Evolutionary conservation across 148 eudicot species (phyloP), one percentile per base, ranked within the genome.

Genomic region (Gaultheria prostrata): DNA sequence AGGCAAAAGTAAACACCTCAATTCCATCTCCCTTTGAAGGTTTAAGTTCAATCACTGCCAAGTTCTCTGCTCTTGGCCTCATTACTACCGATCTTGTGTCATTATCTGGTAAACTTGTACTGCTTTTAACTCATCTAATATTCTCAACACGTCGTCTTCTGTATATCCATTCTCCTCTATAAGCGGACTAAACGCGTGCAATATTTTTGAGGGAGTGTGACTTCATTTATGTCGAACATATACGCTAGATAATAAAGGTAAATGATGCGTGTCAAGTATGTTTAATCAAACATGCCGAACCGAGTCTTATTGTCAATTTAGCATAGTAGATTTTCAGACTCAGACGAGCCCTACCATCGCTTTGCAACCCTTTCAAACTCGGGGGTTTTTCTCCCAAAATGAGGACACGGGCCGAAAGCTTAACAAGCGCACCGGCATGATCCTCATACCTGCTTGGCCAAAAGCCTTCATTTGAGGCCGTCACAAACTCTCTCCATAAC

Each of bases 101-200:
- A 4, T 69, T 87, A 85, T 87, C 89, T 4, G 89, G 89, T 87
- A 87, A n/a, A n/a, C n/a, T 14, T 71, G 8, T 39, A 39, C 48
- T 33, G 6, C 4, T 10, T 14, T 67, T 50, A 50, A 50, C 54
- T 50, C 17, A 2, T 50, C 5, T 15, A 4, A 54, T 17, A 54
- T 17, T 20, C 57, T 17, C 18, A 54, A 54, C 21, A 17, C 20
- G 3, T 5, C 21, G 6, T 2, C 57, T 15, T 50, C 43, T 5
- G 43, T 39, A 14, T 51, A 51, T 3, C 56, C 56, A 51, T 15
- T 51, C 15, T 14, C 3, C 56, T 12, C 56, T 51, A 0, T 14
- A 51, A 2, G 56, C 14, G 56, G 1, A 51, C 56, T 51, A 51
- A 51, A 51, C 56, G 13, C 0, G 56, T 51, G 17, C 18, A 10